Conservation (phyloP, 768 basidiomycete genomes). For the Hypholoma sublateritium region DNA sequence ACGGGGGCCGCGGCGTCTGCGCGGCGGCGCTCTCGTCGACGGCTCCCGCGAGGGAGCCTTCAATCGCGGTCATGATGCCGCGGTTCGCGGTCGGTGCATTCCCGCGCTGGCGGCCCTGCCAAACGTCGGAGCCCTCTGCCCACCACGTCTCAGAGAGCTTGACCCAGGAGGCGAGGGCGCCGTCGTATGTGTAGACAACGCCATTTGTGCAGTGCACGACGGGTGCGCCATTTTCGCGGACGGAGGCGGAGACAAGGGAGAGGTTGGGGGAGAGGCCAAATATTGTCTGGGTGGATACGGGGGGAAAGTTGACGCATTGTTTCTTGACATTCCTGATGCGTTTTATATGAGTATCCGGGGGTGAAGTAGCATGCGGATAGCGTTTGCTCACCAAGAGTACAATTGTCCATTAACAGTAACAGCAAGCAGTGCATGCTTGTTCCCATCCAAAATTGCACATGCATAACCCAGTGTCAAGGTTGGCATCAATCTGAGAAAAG, state of each 20-base stretch:
- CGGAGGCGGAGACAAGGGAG: conserved; percentile 58
- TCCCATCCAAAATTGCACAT: conserved; percentile 66
- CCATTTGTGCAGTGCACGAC: conserved; percentile 77
- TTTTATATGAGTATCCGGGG: neutral
- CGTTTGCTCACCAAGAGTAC: conserved; percentile 65
- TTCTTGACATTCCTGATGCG: conserved; percentile 71
- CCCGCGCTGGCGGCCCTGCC: conserved; percentile 70
- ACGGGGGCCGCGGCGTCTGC: conserved; percentile 57
- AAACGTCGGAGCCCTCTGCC: conserved; percentile 78
- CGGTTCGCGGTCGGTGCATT: conserved; percentile 40
- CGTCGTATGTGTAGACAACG: conserved; percentile 78
- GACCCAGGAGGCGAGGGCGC: conserved; percentile 64
- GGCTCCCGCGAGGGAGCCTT: conserved; percentile 41
- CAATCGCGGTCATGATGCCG: conserved; percentile 55
- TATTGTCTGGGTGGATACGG: conserved; percentile 61
- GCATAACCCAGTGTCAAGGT: conserved; percentile 72
- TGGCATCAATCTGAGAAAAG: conserved; percentile 64
- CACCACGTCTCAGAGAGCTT: conserved; percentile 84
- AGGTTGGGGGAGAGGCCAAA: conserved; percentile 56
- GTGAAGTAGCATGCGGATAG: neutral
- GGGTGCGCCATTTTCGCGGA: conserved; percentile 81
- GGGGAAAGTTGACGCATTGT: conserved; percentile 61
- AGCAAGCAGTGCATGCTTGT: conserved; percentile 63
- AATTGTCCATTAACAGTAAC: conserved; percentile 73
- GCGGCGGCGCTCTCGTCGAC: conserved; percentile 31